phyloP scores from a whole-genome alignment of 2,329 filamentous ascomycete species.

The Xylariaceae sp. region DNA sequence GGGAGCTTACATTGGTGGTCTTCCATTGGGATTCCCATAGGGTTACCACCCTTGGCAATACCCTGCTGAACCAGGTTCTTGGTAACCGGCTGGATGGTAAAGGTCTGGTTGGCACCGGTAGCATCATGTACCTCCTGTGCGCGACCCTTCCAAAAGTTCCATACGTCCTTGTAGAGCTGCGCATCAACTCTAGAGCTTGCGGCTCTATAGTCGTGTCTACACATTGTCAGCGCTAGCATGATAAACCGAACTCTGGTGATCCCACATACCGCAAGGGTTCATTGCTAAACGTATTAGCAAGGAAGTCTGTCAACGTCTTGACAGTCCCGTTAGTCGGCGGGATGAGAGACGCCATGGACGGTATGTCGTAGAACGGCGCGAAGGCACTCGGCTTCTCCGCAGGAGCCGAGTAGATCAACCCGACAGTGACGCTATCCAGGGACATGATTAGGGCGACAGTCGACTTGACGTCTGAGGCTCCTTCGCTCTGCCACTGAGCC shows the following conservation, averaged over 20 bases:
- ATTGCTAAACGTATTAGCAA: not conserved
- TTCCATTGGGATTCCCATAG: slow-evolving; percentile 12
- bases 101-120: slow-evolving; percentile 23
- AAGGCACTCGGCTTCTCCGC: not conserved
- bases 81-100: slow-evolving; percentile 6
- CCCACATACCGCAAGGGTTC: not conserved
- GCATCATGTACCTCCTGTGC: slow-evolving; percentile 10
- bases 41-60: slow-evolving; percentile 16
- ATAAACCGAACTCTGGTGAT: not conserved
- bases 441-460: not conserved
- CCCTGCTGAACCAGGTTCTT: slow-evolving; percentile 2
- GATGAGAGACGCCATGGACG: not conserved
- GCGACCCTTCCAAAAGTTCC: slow-evolving; percentile 18
- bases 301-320: not conserved
- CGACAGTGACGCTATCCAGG: not conserved
- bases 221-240: not conserved
- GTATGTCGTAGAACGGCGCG: not conserved
- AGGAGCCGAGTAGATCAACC: not conserved
- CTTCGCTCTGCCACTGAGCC: not conserved
- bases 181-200: slow-evolving; percentile 19
- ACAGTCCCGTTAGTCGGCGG: not conserved
- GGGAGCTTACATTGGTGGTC: slow-evolving; percentile 16
- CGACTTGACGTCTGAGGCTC: not conserved
- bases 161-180: slow-evolving; percentile 24
- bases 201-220: slow-evolving; percentile 27